These are phyloP conservation scores for Vaccinium corymbosum DNA, from an alignment of 148 eudicot genomes.

Conservation along the genomic window DNA sequence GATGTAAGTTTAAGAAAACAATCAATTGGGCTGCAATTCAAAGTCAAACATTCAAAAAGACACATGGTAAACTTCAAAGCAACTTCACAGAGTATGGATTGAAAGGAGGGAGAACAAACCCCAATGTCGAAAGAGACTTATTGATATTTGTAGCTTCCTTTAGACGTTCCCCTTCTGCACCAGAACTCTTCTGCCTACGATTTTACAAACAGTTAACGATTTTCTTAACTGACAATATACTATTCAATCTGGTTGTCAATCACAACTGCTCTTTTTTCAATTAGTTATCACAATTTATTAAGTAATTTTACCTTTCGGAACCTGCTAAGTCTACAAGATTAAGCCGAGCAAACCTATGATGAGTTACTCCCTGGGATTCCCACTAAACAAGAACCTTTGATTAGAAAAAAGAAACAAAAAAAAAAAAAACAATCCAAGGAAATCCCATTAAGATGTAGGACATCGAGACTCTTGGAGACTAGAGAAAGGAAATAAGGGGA, in stretches of 20 bases:
- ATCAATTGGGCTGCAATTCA: neutral
- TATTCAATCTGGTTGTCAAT: neutral
- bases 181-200: conserved; percentile 94
- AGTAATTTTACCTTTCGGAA: conserved; percentile 74
- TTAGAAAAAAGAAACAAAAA: neutral
- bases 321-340: conserved; percentile 98
- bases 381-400: conserved; percentile 46
- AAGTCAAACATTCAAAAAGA: neutral
- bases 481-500: neutral
- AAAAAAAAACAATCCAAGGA: neutral
- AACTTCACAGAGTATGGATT: neutral
- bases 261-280: neutral
- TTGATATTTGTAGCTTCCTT: conserved; percentile 98
- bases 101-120: conserved; percentile 42
- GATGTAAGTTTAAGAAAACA: neutral
- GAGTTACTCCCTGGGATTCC: conserved; percentile 96
- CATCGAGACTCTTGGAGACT: neutral
- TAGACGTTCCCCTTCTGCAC: conserved; percentile 98
- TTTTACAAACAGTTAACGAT: neutral
- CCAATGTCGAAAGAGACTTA: conserved; percentile 94
- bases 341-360: conserved; percentile 87
- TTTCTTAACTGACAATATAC: neutral
- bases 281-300: neutral
- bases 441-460: neutral
- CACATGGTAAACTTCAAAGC: neutral